Evolutionary conservation across 805 yeast genomes (phyloP), one percentile per base, ranked within the genome.

Genomic region (Jamesozyma spencerorum): DNA sequence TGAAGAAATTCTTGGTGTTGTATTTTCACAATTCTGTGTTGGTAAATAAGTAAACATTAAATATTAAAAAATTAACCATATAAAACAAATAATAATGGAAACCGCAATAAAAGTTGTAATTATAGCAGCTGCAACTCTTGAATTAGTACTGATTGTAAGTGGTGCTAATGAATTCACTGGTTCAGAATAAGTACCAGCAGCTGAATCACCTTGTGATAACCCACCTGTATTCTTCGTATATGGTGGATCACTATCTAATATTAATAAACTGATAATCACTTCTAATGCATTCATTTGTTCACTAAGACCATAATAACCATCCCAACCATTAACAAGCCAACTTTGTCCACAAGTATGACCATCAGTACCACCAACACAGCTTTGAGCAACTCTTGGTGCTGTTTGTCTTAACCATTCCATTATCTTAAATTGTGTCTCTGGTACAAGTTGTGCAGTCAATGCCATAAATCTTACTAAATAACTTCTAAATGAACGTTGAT

Each of bases 1-100:
- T 0, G 97, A 92, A 50, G 97, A 92, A 54, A 78, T 92, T 0
- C 65, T 92, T 4, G 96, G 92, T 1, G 90, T 85, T 1, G 92
- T 92, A 0, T 92, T 92, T 55, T 79, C 95, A 2, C 82, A 78
- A 46, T 92, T 92, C 58, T 92, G 98, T 60, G 86, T 92, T 18
- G 98, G 98, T 0, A 90, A 90, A 60, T 90, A 64, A 3, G 18
- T 30, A 30, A 14, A 14, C 32, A 15, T 10, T 32, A 33, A 19
- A 22, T 13, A 29, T n/a, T 30, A 60, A 26, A 63, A 33, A 14
- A 71, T 49, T 42, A 71, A 57, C 75, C 75, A 71, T 5, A 68
- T 49, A 19, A 64, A 61, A 18, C 66, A 49, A 6, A 65, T 68
- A 19, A 71, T 50, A 13, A 71, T 50, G 1, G 68, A 58, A 14